Evolutionary conservation across 306 rosid genomes (phyloP).

Genomic region (Cicer cuneatum): DNA sequence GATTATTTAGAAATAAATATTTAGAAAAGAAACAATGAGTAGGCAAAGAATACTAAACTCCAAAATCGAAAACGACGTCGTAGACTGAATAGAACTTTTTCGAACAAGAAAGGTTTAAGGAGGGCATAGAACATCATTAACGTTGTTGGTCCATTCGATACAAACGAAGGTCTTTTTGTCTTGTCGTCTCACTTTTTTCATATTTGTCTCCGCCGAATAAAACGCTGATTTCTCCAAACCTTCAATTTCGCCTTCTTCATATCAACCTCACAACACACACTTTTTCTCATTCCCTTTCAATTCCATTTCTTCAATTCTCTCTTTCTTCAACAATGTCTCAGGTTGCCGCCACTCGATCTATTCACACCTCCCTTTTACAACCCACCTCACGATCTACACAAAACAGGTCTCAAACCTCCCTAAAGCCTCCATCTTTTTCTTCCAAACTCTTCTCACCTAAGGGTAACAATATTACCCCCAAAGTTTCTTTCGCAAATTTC

Average conservation of each 20-base stretch:
- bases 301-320: constrained; percentile 9
- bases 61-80: constrained; percentile 34
- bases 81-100: neutral
- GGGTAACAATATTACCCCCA: constrained; percentile 36
- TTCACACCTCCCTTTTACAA: constrained; percentile 61
- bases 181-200: neutral
- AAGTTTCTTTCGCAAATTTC: constrained; percentile 34
- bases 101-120: neutral
- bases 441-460: constrained; percentile 42
- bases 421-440: constrained; percentile 57
- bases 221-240: constrained; percentile 60
- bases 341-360: constrained; percentile 68
- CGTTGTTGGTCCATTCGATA: constrained; percentile 53
- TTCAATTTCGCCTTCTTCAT: constrained; percentile 24
- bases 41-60: neutral
- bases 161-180: constrained; percentile 52
- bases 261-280: neutral
- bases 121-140: neutral
- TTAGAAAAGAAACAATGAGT: neutral
- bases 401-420: constrained; percentile 45
- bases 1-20: too few species aligned
- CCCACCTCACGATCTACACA: constrained; percentile 60
- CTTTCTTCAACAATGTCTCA: constrained; percentile 62
- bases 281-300: neutral
- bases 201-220: constrained; percentile 54